These are phyloP conservation scores for Phytophthora colocasiae DNA, from an alignment of 352 stramenopile genomes.

Conservation along the genomic window DNA sequence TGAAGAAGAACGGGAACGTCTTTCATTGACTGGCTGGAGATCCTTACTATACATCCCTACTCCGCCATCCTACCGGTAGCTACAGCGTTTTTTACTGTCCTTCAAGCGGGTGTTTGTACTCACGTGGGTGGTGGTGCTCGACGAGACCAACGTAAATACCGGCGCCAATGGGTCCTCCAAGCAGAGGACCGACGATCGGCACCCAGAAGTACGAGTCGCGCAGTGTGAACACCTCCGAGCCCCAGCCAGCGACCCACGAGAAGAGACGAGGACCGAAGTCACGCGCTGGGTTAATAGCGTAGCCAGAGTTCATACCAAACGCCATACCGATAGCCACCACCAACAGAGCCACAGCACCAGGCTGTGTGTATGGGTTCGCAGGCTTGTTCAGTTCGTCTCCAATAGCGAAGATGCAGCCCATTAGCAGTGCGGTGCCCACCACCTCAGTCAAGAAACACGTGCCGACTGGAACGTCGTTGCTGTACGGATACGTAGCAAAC, in stretches of 20 bases:
- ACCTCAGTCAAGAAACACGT: conserved; percentile 71
- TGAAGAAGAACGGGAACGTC: conserved; percentile 15
- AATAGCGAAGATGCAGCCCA: conserved; percentile 72
- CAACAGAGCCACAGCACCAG: conserved; percentile 55
- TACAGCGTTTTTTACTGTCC: conserved; percentile 24
- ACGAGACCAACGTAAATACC: conserved; percentile 51
- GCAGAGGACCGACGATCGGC: conserved; percentile 54
- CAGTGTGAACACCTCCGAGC: conserved; percentile 40
- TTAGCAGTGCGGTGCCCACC: conserved; percentile 62
- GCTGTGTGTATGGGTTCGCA: conserved; percentile 50
- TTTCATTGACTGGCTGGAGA: conserved; percentile 27
- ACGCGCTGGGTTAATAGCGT: conserved; percentile 71
- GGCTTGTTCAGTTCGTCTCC: conserved; percentile 63
- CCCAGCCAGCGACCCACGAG: conserved; percentile 50
- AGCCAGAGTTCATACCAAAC: conserved; percentile 78
- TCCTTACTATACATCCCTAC: conserved; percentile 35
- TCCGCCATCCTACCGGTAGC: conserved; percentile 15
- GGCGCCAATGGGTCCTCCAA: conserved; percentile 52
- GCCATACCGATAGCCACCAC: conserved; percentile 74
- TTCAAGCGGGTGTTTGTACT: conserved; percentile 51
- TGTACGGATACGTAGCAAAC: conserved; percentile 66
- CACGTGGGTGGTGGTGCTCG: conserved; percentile 57
- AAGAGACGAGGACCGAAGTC: conserved; percentile 65
- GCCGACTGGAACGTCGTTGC: conserved; percentile 37
- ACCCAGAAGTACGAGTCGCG: conserved; percentile 70